Conservation (phyloP, 495 filamentous ascomycete genomes). For the Penicillium riverlandense region DNA sequence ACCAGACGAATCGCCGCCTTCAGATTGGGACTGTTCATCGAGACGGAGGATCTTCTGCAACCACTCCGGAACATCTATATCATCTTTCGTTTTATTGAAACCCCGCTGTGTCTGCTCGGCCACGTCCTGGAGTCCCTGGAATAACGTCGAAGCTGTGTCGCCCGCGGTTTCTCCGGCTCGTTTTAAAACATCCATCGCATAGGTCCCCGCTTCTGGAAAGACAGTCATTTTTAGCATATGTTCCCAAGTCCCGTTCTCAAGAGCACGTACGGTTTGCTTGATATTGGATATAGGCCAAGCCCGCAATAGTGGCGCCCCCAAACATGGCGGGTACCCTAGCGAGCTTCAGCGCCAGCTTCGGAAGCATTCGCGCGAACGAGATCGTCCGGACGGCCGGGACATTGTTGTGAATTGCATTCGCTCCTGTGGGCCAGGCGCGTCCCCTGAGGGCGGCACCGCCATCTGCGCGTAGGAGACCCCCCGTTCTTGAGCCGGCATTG, state of each 20-base stretch:
- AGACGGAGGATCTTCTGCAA: constrained; percentile 63
- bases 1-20: constrained; percentile 28
- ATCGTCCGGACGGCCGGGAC: constrained; percentile 76
- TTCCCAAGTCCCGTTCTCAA: neutral
- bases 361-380: constrained; percentile 81
- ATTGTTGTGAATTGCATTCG: constrained; percentile 72
- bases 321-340: constrained; percentile 82
- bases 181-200: constrained; percentile 72
- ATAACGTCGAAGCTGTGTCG: constrained; percentile 55
- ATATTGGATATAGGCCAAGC: constrained; percentile 88
- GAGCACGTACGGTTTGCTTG: constrained; percentile 75
- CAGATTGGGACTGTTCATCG: constrained; percentile 41
- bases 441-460: constrained; percentile 51
- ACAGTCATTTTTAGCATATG: constrained; percentile 16
- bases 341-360: constrained; percentile 83
- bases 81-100: constrained; percentile 76
- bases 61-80: constrained; percentile 78
- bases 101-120: constrained; percentile 71
- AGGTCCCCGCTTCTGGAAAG: constrained; percentile 73
- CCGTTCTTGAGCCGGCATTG: constrained; percentile 51
- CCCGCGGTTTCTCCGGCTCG: constrained; percentile 62
- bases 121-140: constrained; percentile 62
- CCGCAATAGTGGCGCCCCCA: constrained; percentile 79
- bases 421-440: constrained; percentile 66
- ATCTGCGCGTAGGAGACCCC: constrained; percentile 64